These are phyloP conservation scores for Micractinium sp. DNA, from an alignment of 139 green algal species.

Conservation along the genomic window DNA sequence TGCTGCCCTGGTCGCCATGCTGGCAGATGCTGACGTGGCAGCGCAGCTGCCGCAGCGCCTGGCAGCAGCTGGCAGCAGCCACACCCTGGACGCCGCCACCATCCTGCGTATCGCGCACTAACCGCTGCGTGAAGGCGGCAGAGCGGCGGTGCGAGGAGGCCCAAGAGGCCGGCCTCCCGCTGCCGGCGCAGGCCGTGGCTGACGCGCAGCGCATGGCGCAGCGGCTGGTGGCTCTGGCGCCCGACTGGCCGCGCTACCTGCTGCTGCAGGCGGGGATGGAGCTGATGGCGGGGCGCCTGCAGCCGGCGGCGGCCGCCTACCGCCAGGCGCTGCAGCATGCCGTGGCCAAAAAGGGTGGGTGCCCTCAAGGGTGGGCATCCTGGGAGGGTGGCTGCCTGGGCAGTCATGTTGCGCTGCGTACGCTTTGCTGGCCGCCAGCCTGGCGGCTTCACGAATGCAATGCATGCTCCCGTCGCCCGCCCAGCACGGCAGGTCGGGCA, in stretches of 20 bases:
- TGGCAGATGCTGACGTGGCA: not conserved
- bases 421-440: no score
- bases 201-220: not conserved
- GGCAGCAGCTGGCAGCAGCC: not conserved
- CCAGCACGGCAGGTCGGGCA: not conserved
- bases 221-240: constrained; percentile 8
- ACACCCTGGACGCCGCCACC: not conserved
- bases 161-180: not conserved
- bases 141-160: not conserved
- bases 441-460: no score
- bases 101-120: not conserved
- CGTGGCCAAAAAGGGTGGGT: not conserved
- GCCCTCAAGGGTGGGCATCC: not conserved
- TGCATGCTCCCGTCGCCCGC: no score
- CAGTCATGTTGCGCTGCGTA: no score
- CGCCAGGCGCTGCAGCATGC: not conserved
- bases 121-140: not conserved
- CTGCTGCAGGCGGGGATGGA: not conserved
- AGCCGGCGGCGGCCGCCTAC: not conserved
- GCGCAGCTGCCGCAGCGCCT: not conserved
- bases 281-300: not conserved
- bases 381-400: not conserved
- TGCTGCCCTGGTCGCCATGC: not conserved
- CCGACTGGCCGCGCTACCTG: constrained; percentile 4
- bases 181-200: not conserved